Evolutionary conservation across 2,329 filamentous ascomycete genomes (phyloP).

Genomic region (Drechslerella coelobrocha): DNA sequence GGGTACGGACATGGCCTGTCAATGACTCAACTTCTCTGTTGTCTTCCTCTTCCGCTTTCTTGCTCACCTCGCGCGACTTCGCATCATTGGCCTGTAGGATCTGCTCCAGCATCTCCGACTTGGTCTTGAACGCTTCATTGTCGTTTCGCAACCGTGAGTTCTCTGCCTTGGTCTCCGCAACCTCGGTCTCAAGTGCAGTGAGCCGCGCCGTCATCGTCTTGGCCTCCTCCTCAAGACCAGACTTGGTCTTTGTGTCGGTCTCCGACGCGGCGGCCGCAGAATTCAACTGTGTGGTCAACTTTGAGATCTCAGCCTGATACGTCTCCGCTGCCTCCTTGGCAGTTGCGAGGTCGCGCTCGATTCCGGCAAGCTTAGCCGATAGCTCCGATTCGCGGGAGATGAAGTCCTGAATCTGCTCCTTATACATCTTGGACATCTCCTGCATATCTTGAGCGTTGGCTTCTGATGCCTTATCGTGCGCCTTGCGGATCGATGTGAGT

Average conservation of each 20-base stretch:
- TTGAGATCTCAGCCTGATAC: slow-evolving; percentile 17
- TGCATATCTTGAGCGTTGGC: slow-evolving; percentile 48
- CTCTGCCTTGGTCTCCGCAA: slow-evolving; percentile 41
- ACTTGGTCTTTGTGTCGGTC: slow-evolving; percentile 20
- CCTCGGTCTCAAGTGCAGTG: slow-evolving; percentile 24
- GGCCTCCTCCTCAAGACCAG: slow-evolving; percentile 27
- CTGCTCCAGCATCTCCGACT: slow-evolving; percentile 40
- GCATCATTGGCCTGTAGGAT: slow-evolving; percentile 40
- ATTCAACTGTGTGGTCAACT: slow-evolving; percentile 18
- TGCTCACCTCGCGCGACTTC: slow-evolving; percentile 48
- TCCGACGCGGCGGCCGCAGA: slow-evolving; percentile 11
- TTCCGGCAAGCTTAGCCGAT: slow-evolving; percentile 5
- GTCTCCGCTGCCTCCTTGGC: slow-evolving; percentile 30
- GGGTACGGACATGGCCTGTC: slow-evolving; percentile 50
- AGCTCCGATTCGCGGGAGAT: slow-evolving; percentile 20
- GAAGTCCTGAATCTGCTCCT: slow-evolving; percentile 32
- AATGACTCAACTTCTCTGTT: slow-evolving; percentile 51
- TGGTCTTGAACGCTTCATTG: slow-evolving; percentile 29
- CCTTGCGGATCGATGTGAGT: slow-evolving; percentile 25
- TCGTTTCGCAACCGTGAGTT: slow-evolving; percentile 33
- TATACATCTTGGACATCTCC: slow-evolving; percentile 46
- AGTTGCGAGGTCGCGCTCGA: slow-evolving; percentile 19
- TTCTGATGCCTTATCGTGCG: slow-evolving; percentile 41
- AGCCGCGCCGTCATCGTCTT: slow-evolving; percentile 17
- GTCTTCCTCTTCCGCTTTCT: slow-evolving; percentile 47